Base-by-base conservation (phyloP, 163 green algal genomes). In the Coccomyxa subellipsoidea region DNA sequence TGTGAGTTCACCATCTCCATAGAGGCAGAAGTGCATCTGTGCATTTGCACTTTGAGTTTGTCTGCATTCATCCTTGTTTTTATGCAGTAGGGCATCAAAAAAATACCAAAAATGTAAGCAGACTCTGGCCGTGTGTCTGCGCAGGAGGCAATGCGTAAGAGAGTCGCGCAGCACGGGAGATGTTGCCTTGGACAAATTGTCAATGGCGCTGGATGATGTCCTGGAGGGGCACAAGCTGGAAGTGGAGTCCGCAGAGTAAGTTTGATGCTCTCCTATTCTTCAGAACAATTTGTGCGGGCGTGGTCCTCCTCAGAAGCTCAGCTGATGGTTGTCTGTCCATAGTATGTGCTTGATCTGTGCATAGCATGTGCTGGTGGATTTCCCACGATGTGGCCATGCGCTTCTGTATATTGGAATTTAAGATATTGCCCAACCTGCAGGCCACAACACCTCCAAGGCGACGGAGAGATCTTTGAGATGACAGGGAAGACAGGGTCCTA, bases 401-500 rank as follows among this genome's bases (percentile, higher is more conserved):
- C 6, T n/a, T 18, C 10, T 32, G 59, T 72, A 72, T 18, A 73
- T 73, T 4, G 32, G 15, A 23, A 36, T 18, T 34, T 18, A 36
- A n/a, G 8, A 36, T 36, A 10, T 18, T 73, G 66, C 66, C 66
- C 2, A 3, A 4, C n/a, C 8, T 73, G 66, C n/a, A 34, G n/a
- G 66, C 27, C 66, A 73, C 10, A 1, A n/a, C 10, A 36, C 10
- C 66, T 59, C 23, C 47, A 12, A 59, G 47, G 47, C 0, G 73
- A 40, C 21, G 73, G 47, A 18, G 47, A 21, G 0, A 15, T 75
- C 4, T 85, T 82, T 85, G 81, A 85, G 29, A 38, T 91, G 36
- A 91, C 88, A 38, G 86, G 87, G 29, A 69, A 78, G 18, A 88
- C 88, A 4, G 88, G 88, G 29, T 81, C 38, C 29, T 89, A 85